phyloP scores from a whole-genome alignment of 2,329 filamentous ascomycete species.

The Fusarium azukiicola region DNA sequence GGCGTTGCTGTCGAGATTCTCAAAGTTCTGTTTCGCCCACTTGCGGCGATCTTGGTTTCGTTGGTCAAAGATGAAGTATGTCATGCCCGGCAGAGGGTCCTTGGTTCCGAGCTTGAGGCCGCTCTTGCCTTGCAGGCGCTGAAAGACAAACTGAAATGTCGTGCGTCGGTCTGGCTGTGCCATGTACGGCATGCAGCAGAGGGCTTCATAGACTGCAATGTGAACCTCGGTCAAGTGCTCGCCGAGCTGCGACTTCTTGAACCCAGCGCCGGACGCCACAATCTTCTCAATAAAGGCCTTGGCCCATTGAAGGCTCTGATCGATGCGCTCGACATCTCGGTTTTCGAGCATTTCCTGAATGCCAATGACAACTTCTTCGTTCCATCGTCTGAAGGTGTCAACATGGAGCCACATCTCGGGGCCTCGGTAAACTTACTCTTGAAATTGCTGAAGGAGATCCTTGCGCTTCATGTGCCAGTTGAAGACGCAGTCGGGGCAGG shows the following conservation, averaged over 20 bases:
- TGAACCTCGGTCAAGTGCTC: slow-evolving; percentile 79
- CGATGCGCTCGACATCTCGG: slow-evolving; percentile 81
- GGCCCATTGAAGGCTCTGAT: slow-evolving; percentile 78
- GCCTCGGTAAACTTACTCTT: slow-evolving; percentile 70
- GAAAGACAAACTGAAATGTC: slow-evolving; percentile 91
- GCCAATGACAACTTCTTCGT: slow-evolving; percentile 72
- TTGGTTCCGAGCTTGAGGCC: slow-evolving; percentile 88
- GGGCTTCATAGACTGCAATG: slow-evolving; percentile 91
- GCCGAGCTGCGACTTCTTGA: slow-evolving; percentile 71
- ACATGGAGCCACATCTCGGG: slow-evolving; percentile 13
- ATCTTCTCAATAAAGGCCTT: slow-evolving; percentile 76
- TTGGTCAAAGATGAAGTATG: slow-evolving; percentile 87
- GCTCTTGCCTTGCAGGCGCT: slow-evolving; percentile 85
- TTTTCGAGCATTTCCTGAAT: slow-evolving; percentile 79
- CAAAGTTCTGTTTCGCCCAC: slow-evolving; percentile 65
- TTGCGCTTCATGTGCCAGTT: slow-evolving; percentile 87
- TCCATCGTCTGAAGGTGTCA: slow-evolving; percentile 63
- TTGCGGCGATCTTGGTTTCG: slow-evolving; percentile 77
- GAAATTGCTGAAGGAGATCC: slow-evolving; percentile 80
- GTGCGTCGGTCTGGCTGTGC: slow-evolving; percentile 71
- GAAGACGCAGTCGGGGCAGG: slow-evolving; percentile 85
- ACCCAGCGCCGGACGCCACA: slow-evolving; percentile 68
- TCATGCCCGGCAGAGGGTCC: slow-evolving; percentile 89
- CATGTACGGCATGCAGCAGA: slow-evolving; percentile 92
- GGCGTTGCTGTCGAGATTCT: slow-evolving; percentile 74